Conservation (phyloP, 495 filamentous ascomycete species). For the Talaromyces borbonicus region DNA sequence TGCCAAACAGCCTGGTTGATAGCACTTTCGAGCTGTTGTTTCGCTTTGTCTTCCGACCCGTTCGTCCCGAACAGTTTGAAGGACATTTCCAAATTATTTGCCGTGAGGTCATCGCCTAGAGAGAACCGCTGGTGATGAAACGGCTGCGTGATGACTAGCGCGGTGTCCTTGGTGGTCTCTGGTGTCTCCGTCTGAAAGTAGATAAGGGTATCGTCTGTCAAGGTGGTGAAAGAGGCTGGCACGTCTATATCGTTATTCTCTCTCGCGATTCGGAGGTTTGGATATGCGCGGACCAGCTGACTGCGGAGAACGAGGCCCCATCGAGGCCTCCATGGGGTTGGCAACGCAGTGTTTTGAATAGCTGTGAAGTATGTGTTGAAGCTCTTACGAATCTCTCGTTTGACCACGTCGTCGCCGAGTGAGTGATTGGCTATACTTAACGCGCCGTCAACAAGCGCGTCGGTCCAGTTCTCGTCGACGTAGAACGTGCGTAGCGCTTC, state of each 20-base stretch:
- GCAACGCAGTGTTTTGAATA: neutral
- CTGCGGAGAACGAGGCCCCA: slow-evolving; percentile 22
- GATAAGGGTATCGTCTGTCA: neutral
- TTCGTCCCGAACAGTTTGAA: neutral
- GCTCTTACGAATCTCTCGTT: slow-evolving; percentile 19
- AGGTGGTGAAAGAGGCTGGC: neutral
- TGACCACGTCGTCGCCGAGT: slow-evolving; percentile 14
- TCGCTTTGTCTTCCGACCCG: neutral
- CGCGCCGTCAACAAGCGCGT: slow-evolving; percentile 37
- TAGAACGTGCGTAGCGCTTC: slow-evolving; percentile 39
- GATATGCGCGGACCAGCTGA: slow-evolving; percentile 16
- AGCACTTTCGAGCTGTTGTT: neutral
- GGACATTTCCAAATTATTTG: slow-evolving; percentile 4
- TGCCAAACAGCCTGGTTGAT: no score
- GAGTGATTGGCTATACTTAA: slow-evolving; percentile 32
- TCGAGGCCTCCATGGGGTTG: slow-evolving; percentile 14
- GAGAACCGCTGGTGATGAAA: slow-evolving; percentile 27
- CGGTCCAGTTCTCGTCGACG: slow-evolving; percentile 35
- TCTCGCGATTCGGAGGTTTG: slow-evolving; percentile 15
- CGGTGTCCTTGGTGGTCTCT: neutral
- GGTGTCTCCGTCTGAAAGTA: slow-evolving; percentile 2
- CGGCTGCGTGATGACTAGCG: slow-evolving; percentile 18
- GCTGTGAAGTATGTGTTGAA: slow-evolving; percentile 19
- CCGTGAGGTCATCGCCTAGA: slow-evolving; percentile 7
- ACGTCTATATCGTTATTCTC: no score